phyloP scores from a whole-genome alignment of 2,329 filamentous ascomycete species.

The Epichloe baconii region DNA sequence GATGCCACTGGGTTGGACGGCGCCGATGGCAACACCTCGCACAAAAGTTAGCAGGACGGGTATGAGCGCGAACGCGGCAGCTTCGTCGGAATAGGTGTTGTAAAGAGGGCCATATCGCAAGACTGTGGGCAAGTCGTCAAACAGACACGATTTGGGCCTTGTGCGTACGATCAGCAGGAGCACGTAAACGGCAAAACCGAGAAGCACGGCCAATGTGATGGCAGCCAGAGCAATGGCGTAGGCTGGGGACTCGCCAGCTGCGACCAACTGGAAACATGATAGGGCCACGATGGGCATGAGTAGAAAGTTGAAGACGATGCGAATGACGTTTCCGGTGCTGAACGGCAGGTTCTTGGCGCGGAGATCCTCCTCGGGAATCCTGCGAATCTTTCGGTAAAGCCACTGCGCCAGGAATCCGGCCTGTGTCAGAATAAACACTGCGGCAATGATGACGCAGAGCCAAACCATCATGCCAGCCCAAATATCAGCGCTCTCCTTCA shows the following conservation, averaged over 20 bases:
- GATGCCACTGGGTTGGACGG: slow-evolving; percentile 82
- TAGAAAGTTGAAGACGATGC: slow-evolving; percentile 87
- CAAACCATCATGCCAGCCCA: slow-evolving; percentile 94
- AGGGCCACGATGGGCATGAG: slow-evolving; percentile 74
- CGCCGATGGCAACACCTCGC: slow-evolving; percentile 81
- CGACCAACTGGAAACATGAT: slow-evolving; percentile 83
- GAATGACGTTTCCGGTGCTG: slow-evolving; percentile 62
- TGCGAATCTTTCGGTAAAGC: slow-evolving; percentile 57
- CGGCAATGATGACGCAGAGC: slow-evolving; percentile 63
- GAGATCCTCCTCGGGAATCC: slow-evolving; percentile 72
- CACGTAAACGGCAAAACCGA: slow-evolving; percentile 66
- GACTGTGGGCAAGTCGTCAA: slow-evolving; percentile 84
- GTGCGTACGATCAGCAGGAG: slow-evolving; percentile 69
- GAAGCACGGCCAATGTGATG: slow-evolving; percentile 57
- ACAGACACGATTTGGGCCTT: slow-evolving; percentile 72
- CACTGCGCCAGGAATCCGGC: slow-evolving; percentile 65
- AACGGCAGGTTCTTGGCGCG: slow-evolving; percentile 88
- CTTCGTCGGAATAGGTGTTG: slow-evolving; percentile 93
- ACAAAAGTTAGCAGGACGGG: slow-evolving; percentile 76
- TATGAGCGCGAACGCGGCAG: slow-evolving; percentile 77
- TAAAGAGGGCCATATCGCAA: slow-evolving; percentile 87
- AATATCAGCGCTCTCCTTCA: slow-evolving; percentile 62
- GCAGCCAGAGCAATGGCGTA: slow-evolving; percentile 64
- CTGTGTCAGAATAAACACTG: slow-evolving; percentile 58
- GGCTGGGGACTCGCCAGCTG: slow-evolving; percentile 52